Conservation (phyloP, 208 protist species). For the Lotmaria passim region DNA sequence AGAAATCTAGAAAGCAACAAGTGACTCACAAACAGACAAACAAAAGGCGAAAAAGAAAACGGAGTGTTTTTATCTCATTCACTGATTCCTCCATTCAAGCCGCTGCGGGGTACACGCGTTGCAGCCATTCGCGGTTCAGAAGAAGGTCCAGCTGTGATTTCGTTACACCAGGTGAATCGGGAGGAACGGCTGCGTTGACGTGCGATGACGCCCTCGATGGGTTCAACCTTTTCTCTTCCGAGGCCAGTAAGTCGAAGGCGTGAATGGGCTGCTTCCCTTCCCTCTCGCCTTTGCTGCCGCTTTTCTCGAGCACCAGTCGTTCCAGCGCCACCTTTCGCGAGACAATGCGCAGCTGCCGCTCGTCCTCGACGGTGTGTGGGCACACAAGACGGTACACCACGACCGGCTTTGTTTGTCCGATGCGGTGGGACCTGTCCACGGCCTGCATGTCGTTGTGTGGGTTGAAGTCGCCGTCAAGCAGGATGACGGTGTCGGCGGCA, state of each 20-base stretch:
- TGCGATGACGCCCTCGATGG: neutral
- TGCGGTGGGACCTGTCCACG: conserved; percentile 91
- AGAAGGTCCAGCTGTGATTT: neutral
- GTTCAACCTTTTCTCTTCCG: neutral
- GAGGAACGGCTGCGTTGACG: neutral
- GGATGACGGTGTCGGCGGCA: conserved; percentile 95
- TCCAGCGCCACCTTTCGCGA: conserved; percentile 31
- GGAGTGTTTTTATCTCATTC: neutral
- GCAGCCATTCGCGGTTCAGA: conserved; percentile 12
- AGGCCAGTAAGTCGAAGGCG: neutral
- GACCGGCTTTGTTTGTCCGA: conserved; percentile 94
- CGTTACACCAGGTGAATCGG: neutral
- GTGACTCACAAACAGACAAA: neutral
- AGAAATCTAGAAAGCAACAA: too few relatives aligned
- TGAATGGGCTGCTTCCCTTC: neutral
- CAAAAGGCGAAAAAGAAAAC: neutral
- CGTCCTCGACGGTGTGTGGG: conserved; percentile 90
- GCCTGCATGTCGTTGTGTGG: conserved; percentile 95
- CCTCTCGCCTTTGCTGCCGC: neutral
- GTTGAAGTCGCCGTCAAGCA: conserved; percentile 96
- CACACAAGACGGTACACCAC: conserved; percentile 93
- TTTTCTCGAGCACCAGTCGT: conserved; percentile 12
- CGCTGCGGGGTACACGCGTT: too few relatives aligned
- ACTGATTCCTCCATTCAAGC: too few relatives aligned
- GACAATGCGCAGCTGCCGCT: conserved; percentile 62